These are phyloP conservation scores for Grifola frondosa DNA, from an alignment of 1,284 basidiomycete species.

Conservation along the genomic window DNA sequence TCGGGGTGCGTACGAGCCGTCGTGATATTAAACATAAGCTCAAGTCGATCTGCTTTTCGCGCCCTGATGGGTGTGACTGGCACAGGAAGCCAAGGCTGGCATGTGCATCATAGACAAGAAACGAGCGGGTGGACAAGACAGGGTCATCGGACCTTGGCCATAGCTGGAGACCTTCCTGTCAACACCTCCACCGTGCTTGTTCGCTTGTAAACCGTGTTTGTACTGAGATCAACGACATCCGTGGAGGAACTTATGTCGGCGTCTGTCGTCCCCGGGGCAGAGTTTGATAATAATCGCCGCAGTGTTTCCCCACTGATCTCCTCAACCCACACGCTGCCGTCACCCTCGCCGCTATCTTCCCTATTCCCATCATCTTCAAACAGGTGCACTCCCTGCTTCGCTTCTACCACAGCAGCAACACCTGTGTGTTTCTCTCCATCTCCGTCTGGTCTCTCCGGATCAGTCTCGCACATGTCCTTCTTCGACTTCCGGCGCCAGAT, in stretches of 20 bases:
- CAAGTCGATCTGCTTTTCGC: no score
- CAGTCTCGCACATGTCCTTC: conserved; percentile 18
- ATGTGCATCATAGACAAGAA: no score
- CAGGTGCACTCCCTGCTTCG: conserved; percentile 9
- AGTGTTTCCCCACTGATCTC: conserved; percentile 16
- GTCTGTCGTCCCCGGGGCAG: neutral
- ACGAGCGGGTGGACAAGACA: no score
- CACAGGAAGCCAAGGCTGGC: no score
- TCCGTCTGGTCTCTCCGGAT: neutral
- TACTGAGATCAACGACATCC: conserved; percentile 2
- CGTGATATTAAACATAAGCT: no score
- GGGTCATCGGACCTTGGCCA: no score
- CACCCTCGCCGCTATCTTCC: neutral
- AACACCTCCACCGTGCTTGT: conserved; percentile 9
- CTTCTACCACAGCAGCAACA: neutral
- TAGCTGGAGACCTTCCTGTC: neutral
- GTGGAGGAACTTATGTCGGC: conserved; percentile 1
- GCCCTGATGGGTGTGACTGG: no score
- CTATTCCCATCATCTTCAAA: conserved; percentile 8
- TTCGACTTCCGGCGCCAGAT: conserved; percentile 28
- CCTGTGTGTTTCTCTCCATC: neutral
- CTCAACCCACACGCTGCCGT: conserved; percentile 23
- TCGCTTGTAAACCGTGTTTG: conserved; percentile 9
- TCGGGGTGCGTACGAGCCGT: no score
- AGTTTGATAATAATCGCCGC: conserved; percentile 15